phyloP scores from a whole-genome alignment of 768 basidiomycete genomes.

The Calocera viscosa region DNA sequence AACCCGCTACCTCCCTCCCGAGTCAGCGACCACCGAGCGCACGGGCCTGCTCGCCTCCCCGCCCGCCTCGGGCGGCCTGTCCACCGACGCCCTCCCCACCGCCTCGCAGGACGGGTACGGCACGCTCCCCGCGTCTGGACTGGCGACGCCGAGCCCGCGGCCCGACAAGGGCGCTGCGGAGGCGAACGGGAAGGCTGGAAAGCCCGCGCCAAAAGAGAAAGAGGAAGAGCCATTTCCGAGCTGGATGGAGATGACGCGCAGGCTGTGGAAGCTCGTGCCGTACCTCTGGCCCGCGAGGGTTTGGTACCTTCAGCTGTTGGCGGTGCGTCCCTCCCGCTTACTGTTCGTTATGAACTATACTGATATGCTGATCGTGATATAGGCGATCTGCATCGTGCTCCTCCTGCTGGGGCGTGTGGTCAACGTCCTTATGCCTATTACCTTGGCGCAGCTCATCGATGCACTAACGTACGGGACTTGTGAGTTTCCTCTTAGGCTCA shows the following conservation, averaged over 20 bases:
- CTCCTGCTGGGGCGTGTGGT: constrained; percentile 65
- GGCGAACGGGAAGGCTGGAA: not conserved
- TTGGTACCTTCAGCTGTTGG: constrained; percentile 52
- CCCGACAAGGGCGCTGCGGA: constrained; percentile 27
- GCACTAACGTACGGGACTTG: constrained; percentile 13
- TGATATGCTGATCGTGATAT: constrained; percentile 4
- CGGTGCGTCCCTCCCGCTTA: constrained; percentile 32
- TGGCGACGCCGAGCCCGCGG: constrained; percentile 23
- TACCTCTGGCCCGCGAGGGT: constrained; percentile 75
- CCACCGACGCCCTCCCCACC: constrained; percentile 16
- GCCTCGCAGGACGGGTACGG: constrained; percentile 34
- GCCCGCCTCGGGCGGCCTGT: constrained; percentile 19
- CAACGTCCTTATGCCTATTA: constrained; percentile 56
- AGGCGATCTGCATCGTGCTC: constrained; percentile 58
- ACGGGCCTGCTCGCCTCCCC: constrained; percentile 8
- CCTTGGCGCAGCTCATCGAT: constrained; percentile 51
- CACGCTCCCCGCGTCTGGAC: constrained; percentile 36
- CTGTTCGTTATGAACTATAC: not conserved
- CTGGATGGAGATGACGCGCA: constrained; percentile 54
- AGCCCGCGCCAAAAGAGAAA: not conserved
- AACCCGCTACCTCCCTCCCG: not conserved
- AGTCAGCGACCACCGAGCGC: constrained; percentile 12
- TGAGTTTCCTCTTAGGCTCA: not conserved
- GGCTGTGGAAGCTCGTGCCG: constrained; percentile 55
- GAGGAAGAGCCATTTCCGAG: constrained; percentile 33